Conservation (phyloP, 2,329 filamentous ascomycete species). For the Aaosphaeria pasadenensis region DNA sequence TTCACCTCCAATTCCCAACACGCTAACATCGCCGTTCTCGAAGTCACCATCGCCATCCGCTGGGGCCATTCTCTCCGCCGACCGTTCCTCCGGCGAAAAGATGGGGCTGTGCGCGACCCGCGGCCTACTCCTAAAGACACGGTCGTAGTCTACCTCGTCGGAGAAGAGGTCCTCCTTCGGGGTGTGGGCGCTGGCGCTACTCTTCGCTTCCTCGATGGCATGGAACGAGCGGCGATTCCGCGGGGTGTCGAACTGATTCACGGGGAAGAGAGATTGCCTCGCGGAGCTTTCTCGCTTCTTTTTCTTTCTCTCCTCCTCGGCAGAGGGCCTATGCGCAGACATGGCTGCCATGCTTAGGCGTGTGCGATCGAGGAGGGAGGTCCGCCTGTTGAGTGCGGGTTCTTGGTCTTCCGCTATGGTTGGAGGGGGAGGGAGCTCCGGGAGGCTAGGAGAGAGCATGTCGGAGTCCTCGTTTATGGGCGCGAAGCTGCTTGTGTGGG, state of each 20-base stretch:
- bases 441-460: constrained; percentile 10
- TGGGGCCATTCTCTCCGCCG: not conserved
- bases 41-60: constrained; percentile 6
- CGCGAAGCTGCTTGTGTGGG: constrained; percentile 25
- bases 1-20: not conserved
- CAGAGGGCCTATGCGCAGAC: constrained; percentile 33
- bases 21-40: constrained; percentile 4
- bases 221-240: constrained; percentile 31
- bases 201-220: constrained; percentile 16
- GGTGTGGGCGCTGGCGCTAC: constrained; percentile 40
- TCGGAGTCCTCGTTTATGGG: constrained; percentile 22
- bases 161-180: constrained; percentile 68
- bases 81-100: constrained; percentile 16
- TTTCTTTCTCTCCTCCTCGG: constrained; percentile 13
- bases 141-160: constrained; percentile 71
- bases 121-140: constrained; percentile 81
- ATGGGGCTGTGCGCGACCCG: constrained; percentile 75
- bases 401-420: not conserved
- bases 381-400: constrained; percentile 20
- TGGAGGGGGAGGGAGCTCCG: constrained; percentile 8
- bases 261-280: constrained; percentile 42
- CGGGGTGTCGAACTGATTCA: constrained; percentile 57
- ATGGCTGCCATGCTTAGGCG: constrained; percentile 73
- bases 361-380: constrained; percentile 68
- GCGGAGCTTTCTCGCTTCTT: constrained; percentile 24